These are phyloP conservation scores for Auriscalpium vulgare DNA, from an alignment of 768 basidiomycete genomes.

Conservation along the genomic window DNA sequence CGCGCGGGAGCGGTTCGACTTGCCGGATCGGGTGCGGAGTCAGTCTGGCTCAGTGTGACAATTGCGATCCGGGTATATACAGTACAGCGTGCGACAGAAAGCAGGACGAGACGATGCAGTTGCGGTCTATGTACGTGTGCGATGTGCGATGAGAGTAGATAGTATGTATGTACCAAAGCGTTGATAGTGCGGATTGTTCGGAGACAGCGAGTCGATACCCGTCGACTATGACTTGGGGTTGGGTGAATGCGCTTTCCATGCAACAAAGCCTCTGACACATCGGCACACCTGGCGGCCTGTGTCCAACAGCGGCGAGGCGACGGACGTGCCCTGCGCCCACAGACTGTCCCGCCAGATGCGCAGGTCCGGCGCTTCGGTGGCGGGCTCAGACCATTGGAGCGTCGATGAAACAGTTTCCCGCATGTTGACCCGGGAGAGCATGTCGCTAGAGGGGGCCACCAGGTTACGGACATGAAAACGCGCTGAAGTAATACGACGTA, in stretches of 20 bases:
- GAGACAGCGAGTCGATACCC: too few relatives aligned
- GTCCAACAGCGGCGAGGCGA: neutral
- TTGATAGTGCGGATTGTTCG: too few relatives aligned
- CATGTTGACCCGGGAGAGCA: slow-evolving; percentile 65
- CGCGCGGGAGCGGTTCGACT: neutral
- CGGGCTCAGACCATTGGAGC: slow-evolving; percentile 45
- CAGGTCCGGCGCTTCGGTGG: slow-evolving; percentile 43
- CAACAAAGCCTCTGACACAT: slow-evolving; percentile 14
- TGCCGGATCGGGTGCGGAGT: neutral
- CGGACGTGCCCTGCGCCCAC: neutral
- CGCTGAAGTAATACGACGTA: slow-evolving; percentile 26
- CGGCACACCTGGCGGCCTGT: slow-evolving; percentile 5
- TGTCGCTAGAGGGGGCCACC: slow-evolving; percentile 41
- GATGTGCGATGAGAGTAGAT: neutral
- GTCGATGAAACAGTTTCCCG: slow-evolving; percentile 38
- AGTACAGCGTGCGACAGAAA: neutral
- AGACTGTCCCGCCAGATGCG: slow-evolving; percentile 38
- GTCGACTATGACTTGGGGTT: neutral
- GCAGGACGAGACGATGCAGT: neutral
- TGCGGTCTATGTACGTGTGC: too few relatives aligned
- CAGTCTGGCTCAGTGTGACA: neutral
- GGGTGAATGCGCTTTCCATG: slow-evolving; percentile 6
- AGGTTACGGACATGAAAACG: slow-evolving; percentile 5
- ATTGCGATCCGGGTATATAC: neutral
- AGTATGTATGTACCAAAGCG: too few relatives aligned